Percentiles rank a stretch among this genome's conserved stretches.
These are phyloP conservation scores for Curvularia eragrostidis DNA, from an alignment of 2,329 filamentous ascomycete species.

Conservation along the genomic window DNA sequence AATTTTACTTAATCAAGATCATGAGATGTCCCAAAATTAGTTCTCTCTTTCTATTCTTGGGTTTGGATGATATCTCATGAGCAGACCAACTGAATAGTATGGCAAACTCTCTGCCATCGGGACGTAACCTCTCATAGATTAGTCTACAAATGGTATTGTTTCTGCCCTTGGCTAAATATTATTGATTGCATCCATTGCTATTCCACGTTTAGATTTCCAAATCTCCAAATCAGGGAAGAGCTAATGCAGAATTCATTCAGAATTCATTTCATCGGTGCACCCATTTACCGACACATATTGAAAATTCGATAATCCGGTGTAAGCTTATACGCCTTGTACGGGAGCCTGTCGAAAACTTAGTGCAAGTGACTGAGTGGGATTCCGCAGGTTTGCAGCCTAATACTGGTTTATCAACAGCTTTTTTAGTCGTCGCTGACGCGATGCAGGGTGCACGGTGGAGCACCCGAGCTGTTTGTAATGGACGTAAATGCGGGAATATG, in stretches of 20 bases:
- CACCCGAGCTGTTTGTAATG: background rate
- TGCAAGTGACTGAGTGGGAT: background rate
- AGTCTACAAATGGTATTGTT: no score
- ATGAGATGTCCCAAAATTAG: background rate
- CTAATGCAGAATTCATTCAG: no score
- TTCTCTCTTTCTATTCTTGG: background rate
- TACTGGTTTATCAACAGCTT: background rate
- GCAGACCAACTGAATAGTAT: background rate
- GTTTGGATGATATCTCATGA: background rate
- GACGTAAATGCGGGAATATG: background rate
- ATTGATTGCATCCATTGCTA: no score
- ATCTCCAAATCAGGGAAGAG: background rate
- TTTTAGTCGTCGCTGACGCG: background rate
- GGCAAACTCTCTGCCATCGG: no score
- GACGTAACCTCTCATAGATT: no score
- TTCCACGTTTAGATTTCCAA: no score
- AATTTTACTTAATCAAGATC: background rate
- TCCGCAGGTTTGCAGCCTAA: background rate
- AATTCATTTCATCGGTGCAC: background rate
- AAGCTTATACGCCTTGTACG: background rate
- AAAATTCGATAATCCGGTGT: background rate
- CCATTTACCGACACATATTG: background rate
- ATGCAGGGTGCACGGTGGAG: background rate
- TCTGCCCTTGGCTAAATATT: no score
- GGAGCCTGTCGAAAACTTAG: background rate